Evolutionary conservation across 257 asterid genomes (phyloP), one percentile per base, ranked within the genome.

Genomic region (Gentiana macrophylla): DNA sequence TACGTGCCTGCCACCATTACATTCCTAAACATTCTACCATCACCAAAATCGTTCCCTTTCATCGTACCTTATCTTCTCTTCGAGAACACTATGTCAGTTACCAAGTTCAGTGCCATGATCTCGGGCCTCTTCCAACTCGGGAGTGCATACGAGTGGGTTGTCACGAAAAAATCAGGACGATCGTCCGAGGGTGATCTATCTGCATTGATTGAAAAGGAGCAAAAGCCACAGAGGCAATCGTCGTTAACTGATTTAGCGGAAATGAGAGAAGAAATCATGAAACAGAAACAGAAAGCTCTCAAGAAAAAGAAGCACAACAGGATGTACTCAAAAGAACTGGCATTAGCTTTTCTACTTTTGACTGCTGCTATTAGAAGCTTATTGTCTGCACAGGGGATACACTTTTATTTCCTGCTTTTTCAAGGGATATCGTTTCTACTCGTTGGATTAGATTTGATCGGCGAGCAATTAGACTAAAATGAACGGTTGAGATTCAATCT

Each of bases 11-110:
- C 89, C 33, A 63, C 92, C 60, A 83, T 91, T 73, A 74, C 98
- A 0, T 77, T 87, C 49, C 86, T 91, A 62, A 87, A 83, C 34
- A 82, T 91, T 37, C 70, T 91, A 4, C 95, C 96, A 0, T 82
- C 96, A n/a, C 98, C 95, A 2, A 87, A 81, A 57, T 84, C 98
- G 0, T 91, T 91, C 74, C 98, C 95, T 0, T 91, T 91, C 81
- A 77, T 91, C 3, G 94, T 91, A 6, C 98, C 96, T 0, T 91
- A 91, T 72, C 77, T 91, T 2, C 77, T 87, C 7, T 87, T 87
- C 2, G 96, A 91, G 60, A 91, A 91, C 90, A 87, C 98, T 0
- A 87, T 91, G 98, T 91, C 98, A 0, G 96, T 91, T 3, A 91
- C 98, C 62, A 87, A 91, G 72, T 87, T 91, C 81, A 91, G 81